Percentiles rank a stretch among this genome's conserved stretches.
These are phyloP conservation scores for Talaromyces albobiverticillius DNA, from an alignment of 2,329 filamentous ascomycete genomes.

Conservation along the genomic window DNA sequence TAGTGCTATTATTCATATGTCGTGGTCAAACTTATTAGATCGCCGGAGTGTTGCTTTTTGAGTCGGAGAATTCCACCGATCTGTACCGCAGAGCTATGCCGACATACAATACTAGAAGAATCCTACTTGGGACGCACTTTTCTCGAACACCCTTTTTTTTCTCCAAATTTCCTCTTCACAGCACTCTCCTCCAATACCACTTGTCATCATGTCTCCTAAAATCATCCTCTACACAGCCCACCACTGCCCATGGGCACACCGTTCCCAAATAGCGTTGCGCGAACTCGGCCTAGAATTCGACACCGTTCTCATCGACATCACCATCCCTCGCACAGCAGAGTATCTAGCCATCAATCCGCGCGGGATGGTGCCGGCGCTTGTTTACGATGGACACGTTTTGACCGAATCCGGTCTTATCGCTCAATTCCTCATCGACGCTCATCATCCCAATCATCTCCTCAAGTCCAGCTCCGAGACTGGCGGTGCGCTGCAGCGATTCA, in stretches of 20 bases:
- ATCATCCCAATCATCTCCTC: neutral
- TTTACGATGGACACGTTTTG: neutral
- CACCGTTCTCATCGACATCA: neutral
- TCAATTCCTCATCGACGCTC: neutral
- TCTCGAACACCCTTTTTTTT: too few relatives aligned
- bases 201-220: neutral
- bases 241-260: neutral
- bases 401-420: neutral
- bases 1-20: too few relatives aligned
- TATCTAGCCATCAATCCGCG: constrained; percentile 6
- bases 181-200: too few relatives aligned
- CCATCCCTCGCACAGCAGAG: neutral
- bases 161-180: too few relatives aligned
- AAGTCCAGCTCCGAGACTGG: neutral
- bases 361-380: neutral
- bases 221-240: neutral
- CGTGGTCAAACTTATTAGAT: too few relatives aligned
- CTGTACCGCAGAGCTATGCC: too few relatives aligned
- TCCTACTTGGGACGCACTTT: too few relatives aligned
- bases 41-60: too few relatives aligned
- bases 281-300: constrained; percentile 1
- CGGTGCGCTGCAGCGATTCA: neutral
- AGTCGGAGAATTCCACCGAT: too few relatives aligned
- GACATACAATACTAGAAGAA: too few relatives aligned
- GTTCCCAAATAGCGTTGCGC: neutral